Base-by-base conservation (phyloP, 2,329 filamentous ascomycete genomes). In the Colletotrichum sp. region DNA sequence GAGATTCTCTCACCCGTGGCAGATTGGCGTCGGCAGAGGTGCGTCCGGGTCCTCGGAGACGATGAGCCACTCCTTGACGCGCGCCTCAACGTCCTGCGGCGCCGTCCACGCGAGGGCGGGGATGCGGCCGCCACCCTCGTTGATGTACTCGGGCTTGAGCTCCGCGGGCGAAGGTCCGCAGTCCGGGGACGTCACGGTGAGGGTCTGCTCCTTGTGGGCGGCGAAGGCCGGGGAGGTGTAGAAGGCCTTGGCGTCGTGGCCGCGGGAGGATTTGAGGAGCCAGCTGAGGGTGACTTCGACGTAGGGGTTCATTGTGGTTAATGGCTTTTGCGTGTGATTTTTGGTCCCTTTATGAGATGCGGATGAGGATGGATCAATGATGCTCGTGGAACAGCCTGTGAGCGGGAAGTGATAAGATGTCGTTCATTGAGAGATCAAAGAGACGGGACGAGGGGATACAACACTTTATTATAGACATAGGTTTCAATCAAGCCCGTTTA, bases 21-120 rank as follows among this genome's bases (percentile, higher is more conserved):
- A 83, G n/a, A 87, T 83, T 8, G 88, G 85, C 12, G 82, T 86
- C 8, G 86, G 84, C 34, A 89, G 66, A 21, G 87, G 87, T 18
- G 85, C 86, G 79, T 89, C 88, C 3, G 87, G 87, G 69, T 90
- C 87, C 75, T 89, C 88, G 52, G 80, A 81, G 16, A 89, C 79
- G 18, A 90, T 79, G 21, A 90, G 74, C 83, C 88, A 90, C 79
- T 90, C 83, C 69, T 83, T 83, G 13, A 88, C 83, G 24, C 73
- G 57, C 5, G 30, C 71, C 8, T 79, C 78, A 9, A 82, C 71
- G 2, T 80, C 80, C 6, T 80, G 78, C 5, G 83, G 81, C 12
- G 79, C 78, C 8, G 84, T 80, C 88, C 87, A 90, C 52, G 78
- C 79, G 28, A 89, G 73, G 8, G 82, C 81, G 1, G 88, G 88